Conservation (phyloP, 2,329 filamentous ascomycete genomes). For the Venturia oleaginea region DNA sequence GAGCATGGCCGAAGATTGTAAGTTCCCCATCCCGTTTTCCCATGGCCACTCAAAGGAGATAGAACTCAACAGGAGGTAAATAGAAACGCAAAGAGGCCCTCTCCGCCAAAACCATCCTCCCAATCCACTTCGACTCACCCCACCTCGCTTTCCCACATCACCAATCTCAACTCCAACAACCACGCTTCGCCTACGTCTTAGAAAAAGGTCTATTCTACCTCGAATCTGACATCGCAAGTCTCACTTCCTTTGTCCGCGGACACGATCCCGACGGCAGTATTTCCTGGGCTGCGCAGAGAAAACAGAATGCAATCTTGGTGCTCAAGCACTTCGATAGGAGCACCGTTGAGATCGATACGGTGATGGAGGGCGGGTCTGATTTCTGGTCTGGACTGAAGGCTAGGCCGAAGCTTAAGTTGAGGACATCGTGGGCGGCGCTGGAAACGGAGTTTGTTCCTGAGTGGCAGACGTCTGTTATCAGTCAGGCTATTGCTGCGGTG, state of each 20-base stretch:
- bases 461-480: neutral
- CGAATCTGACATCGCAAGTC: neutral
- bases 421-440: neutral
- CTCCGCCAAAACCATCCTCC: neutral
- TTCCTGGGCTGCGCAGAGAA: neutral
- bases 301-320: neutral
- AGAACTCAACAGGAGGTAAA: neutral
- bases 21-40: neutral
- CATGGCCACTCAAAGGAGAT: neutral
- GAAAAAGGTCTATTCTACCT: neutral
- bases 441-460: neutral
- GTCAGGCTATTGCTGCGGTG: neutral
- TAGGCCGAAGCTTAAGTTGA: neutral
- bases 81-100: neutral
- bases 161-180: neutral
- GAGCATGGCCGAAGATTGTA: neutral
- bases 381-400: neutral
- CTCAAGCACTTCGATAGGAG: neutral
- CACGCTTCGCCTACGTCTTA: neutral
- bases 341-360: neutral
- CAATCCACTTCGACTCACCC: neutral
- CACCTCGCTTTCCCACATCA: neutral
- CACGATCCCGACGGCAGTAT: neutral
- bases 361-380: neutral
- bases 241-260: neutral